Evolutionary conservation across 768 basidiomycete genomes (phyloP), one percentile per base, ranked within the genome.

Genomic region (Cyclocybe cylindracea): DNA sequence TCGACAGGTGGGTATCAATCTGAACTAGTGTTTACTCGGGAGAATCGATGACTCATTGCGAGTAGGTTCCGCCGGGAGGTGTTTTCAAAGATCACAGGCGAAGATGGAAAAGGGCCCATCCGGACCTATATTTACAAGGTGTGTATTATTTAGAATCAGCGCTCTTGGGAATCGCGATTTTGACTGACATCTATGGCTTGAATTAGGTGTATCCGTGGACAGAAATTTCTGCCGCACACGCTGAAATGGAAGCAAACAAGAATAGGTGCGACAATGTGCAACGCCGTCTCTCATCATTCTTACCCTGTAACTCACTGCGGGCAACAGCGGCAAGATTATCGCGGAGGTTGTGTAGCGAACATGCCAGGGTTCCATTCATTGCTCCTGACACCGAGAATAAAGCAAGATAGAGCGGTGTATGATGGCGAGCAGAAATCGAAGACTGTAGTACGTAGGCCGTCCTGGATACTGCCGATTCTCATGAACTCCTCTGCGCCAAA

Each of bases 111-210:
- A 32, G 89, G 89, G 2, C 73, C 76, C 51, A 76, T 94, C 60
- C 83, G 80, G 55, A 81, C 85, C 0, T 89, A 86, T 59, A 84
- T 96, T 44, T 87, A 96, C 66, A 85, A 89, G 77, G 91, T 84
- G 55, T 54, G 71, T 61, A 46, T 39, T 49, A 38, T 55, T 42
- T 10, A 3, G 24, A 39, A 33, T 57, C 46, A 41, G 31, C 24
- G 24, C 39, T 48, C 44, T 44, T 50, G 24, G 13, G 36, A 24
- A 41, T 14, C 14, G 36, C 10, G 44, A 18, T 50, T 16, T 57
- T 39, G 51, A 43, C 33, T 42, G 44, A 50, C 44, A 38, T 24
- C 7, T 35, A 39, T 44, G 18, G 33, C 39, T 9, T 38, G 39
- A 10, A 32, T 33, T 53, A 92, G 89, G 84, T 91, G 13, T 95